Evolutionary conservation across 495 filamentous ascomycete genomes (phyloP).

Genomic region (Glonium stellatum): DNA sequence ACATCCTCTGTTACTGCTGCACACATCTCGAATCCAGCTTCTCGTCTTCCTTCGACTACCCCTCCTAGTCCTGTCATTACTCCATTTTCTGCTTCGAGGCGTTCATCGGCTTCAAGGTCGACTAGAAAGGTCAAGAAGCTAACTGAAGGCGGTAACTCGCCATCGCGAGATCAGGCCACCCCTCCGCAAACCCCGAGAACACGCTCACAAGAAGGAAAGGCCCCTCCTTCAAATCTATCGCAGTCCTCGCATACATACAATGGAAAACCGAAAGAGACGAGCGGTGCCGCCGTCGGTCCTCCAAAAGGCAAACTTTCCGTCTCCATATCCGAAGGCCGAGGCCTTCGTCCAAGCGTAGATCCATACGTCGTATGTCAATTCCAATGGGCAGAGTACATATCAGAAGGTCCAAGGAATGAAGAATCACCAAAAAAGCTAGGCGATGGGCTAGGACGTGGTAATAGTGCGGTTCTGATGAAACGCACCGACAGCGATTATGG

Average conservation of each 20-base stretch:
- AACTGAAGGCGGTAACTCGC: constrained; percentile 64
- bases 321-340: constrained; percentile 75
- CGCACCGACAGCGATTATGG: constrained; percentile 68
- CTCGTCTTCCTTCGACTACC: constrained; percentile 48
- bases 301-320: constrained; percentile 86
- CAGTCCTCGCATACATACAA: constrained; percentile 15
- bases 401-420: constrained; percentile 64
- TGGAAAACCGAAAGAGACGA: constrained; percentile 29
- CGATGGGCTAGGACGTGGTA: constrained; percentile 26
- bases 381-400: constrained; percentile 93
- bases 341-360: constrained; percentile 70
- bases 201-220: constrained; percentile 57
- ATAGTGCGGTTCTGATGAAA: constrained; percentile 50
- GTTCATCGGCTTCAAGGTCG: constrained; percentile 46
- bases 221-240: constrained; percentile 15
- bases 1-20: constrained; percentile 59
- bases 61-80: constrained; percentile 45
- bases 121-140: constrained; percentile 73
- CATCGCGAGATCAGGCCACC: constrained; percentile 70
- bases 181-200: constrained; percentile 81
- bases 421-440: constrained; percentile 36
- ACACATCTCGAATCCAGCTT: constrained; percentile 69
- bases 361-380: constrained; percentile 97
- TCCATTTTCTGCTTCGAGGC: constrained; percentile 36
- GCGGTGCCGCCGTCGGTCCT: constrained; percentile 47